These are phyloP conservation scores for Omphalotus olearius DNA, from an alignment of 1,284 basidiomycete genomes.

Conservation along the genomic window DNA sequence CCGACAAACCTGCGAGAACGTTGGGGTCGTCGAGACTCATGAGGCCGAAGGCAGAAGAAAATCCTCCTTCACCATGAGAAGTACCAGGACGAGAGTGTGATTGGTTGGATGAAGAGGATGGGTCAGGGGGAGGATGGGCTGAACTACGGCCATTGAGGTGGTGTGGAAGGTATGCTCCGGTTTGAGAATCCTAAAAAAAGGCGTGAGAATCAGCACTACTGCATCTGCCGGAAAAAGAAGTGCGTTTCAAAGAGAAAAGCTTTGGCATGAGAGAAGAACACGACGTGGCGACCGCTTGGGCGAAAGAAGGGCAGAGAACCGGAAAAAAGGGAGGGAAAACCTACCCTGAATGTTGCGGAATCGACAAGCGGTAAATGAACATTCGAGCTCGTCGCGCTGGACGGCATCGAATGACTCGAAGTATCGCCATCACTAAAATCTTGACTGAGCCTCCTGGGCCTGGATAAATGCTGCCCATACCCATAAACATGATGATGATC, in stretches of 20 bases:
- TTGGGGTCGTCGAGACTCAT: constrained; percentile 69
- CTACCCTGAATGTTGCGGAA: neutral
- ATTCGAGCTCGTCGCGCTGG: constrained; percentile 4
- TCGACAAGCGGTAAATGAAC: constrained; percentile 4
- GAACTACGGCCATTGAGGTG: too few relatives aligned
- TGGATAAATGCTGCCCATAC: neutral
- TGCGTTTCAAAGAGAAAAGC: too few relatives aligned
- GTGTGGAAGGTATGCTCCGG: too few relatives aligned
- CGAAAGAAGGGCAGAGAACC: too few relatives aligned
- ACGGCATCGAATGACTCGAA: neutral
- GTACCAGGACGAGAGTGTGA: constrained; percentile 4
- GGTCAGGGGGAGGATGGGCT: neutral
- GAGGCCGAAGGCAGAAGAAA: constrained; percentile 64
- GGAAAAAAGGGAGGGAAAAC: too few relatives aligned
- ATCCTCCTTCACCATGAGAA: constrained; percentile 36
- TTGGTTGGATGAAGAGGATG: constrained; percentile 1
- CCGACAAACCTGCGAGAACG: constrained; percentile 54
- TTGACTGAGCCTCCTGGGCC: neutral
- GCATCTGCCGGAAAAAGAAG: too few relatives aligned
- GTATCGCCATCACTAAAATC: constrained; percentile 1
- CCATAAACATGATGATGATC: neutral
- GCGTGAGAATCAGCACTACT: neutral
- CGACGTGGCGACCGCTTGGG: too few relatives aligned
- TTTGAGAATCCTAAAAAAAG: too few relatives aligned
- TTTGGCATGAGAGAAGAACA: too few relatives aligned